Conservation (phyloP, 129 eudicot genomes). For the Flaveria sonorensis region DNA sequence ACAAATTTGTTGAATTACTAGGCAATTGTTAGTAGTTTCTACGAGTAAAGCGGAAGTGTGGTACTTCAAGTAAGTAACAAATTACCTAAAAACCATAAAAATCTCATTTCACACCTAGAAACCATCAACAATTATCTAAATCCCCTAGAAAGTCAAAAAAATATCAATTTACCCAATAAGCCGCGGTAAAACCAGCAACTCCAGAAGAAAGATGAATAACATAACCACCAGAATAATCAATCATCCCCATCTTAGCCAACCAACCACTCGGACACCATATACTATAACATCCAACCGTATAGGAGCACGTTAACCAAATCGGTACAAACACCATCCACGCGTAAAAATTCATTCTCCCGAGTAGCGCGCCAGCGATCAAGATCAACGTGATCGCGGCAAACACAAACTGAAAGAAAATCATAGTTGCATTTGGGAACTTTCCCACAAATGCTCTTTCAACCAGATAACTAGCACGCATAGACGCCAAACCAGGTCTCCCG, state of each 20-base stretch:
- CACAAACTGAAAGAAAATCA: constrained; percentile 82
- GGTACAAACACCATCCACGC: constrained; percentile 92
- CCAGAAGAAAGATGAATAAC: constrained; percentile 86
- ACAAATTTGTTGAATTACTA: too few relatives aligned
- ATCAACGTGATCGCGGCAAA: constrained; percentile 83
- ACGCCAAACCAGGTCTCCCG: constrained; percentile 44
- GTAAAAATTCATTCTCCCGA: constrained; percentile 73
- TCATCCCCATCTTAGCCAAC: constrained; percentile 56
- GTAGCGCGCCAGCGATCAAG: constrained; percentile 68
- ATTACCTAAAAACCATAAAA: too few relatives aligned
- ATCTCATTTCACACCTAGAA: too few relatives aligned
- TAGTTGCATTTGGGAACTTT: constrained; percentile 66
- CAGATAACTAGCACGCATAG: constrained; percentile 45
- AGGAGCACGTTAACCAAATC: constrained; percentile 68
- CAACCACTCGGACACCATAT: constrained; percentile 70
- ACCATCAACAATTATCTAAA: too few relatives aligned
- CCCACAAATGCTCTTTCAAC: constrained; percentile 49
- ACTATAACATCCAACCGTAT: constrained; percentile 65
- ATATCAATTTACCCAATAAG: constrained; percentile 58
- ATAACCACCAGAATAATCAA: constrained; percentile 81
- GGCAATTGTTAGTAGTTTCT: too few relatives aligned
- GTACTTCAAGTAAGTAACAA: too few relatives aligned
- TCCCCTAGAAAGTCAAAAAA: background rate
- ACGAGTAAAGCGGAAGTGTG: too few relatives aligned
- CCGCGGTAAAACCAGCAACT: constrained; percentile 77